A percentile compares a stretch with the other conserved stretches of the same genome.
These are phyloP conservation scores for Fusarium sp. DNA, from an alignment of 2,329 filamentous ascomycete genomes.

Conservation along the genomic window DNA sequence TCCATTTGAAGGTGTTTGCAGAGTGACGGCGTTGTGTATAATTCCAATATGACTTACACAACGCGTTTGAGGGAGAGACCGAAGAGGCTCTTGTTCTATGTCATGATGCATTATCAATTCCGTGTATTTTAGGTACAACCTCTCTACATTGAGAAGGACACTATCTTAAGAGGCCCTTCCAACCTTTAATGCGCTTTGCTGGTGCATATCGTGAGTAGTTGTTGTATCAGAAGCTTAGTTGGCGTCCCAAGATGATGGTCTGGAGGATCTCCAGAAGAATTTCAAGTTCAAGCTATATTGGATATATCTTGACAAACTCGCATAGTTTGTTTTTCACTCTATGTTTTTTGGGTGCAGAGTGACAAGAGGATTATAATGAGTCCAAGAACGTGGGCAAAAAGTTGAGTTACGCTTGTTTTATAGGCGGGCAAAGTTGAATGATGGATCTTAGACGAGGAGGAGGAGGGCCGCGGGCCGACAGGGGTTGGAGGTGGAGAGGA, in stretches of 20 bases:
- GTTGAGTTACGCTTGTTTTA: conserved; percentile 46
- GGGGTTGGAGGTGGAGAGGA: conserved; percentile 32
- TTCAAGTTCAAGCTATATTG: conserved; percentile 10
- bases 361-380: conserved; percentile 69
- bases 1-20: background rate
- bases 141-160: background rate
- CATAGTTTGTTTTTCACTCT: background rate
- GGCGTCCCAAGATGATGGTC: conserved; percentile 30
- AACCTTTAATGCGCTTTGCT: background rate
- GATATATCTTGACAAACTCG: conserved; percentile 18
- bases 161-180: background rate
- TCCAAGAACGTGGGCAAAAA: conserved; percentile 69
- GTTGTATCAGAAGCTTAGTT: conserved; percentile 26
- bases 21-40: background rate
- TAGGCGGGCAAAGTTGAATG: conserved; percentile 51
- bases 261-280: conserved; percentile 21
- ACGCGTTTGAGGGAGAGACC: conserved; percentile 2
- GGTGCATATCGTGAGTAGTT: conserved; percentile 9
- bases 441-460: conserved; percentile 45
- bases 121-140: background rate
- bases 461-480: conserved; percentile 35
- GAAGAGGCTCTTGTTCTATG: conserved; percentile 27
- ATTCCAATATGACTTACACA: conserved; percentile 26
- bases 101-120: conserved; percentile 13
- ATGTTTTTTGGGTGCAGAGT: conserved; percentile 52